Base-by-base conservation (phyloP, 257 asterid species). In the Scutellaria minor region DNA sequence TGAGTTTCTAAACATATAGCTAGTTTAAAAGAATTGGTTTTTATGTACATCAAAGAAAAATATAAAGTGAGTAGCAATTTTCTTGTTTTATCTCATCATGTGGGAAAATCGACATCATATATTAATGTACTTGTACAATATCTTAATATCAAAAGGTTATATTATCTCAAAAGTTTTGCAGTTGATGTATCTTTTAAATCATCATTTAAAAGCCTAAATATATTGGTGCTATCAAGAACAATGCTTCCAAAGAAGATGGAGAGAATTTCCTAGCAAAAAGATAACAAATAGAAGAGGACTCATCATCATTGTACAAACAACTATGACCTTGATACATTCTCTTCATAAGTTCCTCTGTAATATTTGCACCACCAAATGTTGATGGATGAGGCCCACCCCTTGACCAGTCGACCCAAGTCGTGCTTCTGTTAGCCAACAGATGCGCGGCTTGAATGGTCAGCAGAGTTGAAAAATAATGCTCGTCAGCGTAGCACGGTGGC, bases 361-460 rank as follows among this genome's bases (percentile, higher is more conserved):
- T 66, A 45, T 88, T 90, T 22, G 80, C n/a, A 1, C 77, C 65
- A 3, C 90, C 92, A 39, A 86, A 88, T 0, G 90, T 84, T 10
- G 86, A 87, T 1, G 92, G 95, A 15, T 86, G 95, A 12, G 95
- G 76, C 14, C 95, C 95, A 3, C 95, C 90, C 77, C 90, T 81
- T 9, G 95, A 86, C 95, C 95, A 88, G 70, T 88, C 95, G 0
- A 78, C 88, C 90, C 88, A 88, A 0, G 90, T 88, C 20, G 85
- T 6, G 72, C 89, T 86, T 39, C 89, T 52, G 45, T 88, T 88
- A 9, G 92, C 90, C 74, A 88, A 63, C 15, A 75, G 76, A 12
- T 53, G 52, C 0, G 67, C 75, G 0, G 85, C 87, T n/a, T 62
- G 50, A 41, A 84, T 78, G 6, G 82, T 75, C 73, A 88, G 72